Conservation (phyloP, 2,329 filamentous ascomycete genomes). For the Incumbomyces delicatus region DNA sequence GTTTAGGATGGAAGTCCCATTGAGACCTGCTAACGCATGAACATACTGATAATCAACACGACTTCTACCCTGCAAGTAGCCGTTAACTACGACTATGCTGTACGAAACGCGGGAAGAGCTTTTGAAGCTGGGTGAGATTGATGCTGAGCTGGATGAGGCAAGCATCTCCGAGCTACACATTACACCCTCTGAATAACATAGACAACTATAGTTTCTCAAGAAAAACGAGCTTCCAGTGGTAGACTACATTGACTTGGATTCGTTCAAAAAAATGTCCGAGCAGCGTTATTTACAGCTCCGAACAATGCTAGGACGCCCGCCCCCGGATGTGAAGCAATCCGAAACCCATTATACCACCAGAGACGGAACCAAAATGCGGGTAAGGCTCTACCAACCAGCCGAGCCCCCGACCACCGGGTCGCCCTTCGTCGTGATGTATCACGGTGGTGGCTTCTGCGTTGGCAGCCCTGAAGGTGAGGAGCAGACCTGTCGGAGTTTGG, state of each 20-base stretch:
- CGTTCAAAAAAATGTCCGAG: conserved; percentile 14
- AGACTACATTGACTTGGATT: conserved; percentile 13
- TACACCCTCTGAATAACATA: not conserved
- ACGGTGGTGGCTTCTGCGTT: conserved; percentile 23
- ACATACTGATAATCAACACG: too few relatives aligned
- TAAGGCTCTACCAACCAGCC: conserved; percentile 20
- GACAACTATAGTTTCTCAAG: conserved; percentile 12
- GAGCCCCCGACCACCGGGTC: not conserved
- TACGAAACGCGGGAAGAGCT: conserved; percentile 17
- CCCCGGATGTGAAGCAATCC: conserved; percentile 15
- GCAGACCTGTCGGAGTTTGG: conserved; percentile 17
- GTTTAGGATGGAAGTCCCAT: too few relatives aligned
- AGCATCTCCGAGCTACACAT: conserved; percentile 9
- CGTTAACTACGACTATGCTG: too few relatives aligned
- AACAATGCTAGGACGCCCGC: conserved; percentile 11
- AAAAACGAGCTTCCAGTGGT: conserved; percentile 14
- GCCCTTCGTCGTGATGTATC: conserved; percentile 17
- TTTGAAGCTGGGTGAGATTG: conserved; percentile 22
- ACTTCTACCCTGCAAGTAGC: too few relatives aligned
- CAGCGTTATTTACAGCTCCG: conserved; percentile 13
- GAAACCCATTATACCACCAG: conserved; percentile 19
- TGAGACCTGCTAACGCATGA: too few relatives aligned
- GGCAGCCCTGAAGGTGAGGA: conserved; percentile 20
- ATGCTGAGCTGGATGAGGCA: conserved; percentile 24
- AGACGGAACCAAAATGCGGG: conserved; percentile 20